Evolutionary conservation across 179 eudicot species (phyloP).

Genomic region (Spergularia azorica): DNA sequence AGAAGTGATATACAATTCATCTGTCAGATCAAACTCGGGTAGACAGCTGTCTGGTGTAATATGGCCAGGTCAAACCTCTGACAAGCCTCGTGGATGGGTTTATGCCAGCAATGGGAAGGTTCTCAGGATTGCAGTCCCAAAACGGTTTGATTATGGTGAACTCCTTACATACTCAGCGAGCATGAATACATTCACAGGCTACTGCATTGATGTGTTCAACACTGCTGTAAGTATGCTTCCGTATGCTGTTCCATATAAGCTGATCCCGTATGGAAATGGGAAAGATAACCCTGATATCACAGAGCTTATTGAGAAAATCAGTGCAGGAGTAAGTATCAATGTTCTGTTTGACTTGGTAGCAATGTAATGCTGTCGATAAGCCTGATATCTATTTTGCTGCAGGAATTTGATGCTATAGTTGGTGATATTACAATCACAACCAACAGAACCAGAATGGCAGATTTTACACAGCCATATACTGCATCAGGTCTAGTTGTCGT

Average conservation of each 20-base stretch:
- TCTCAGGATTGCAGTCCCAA: slow-evolving; percentile 68
- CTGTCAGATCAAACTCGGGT: slow-evolving; percentile 36
- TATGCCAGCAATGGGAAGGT: slow-evolving; percentile 59
- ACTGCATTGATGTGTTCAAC: slow-evolving; percentile 70
- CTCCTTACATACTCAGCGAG: slow-evolving; percentile 45
- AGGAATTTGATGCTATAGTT: slow-evolving; percentile 78
- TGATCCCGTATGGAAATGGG: slow-evolving; percentile 67
- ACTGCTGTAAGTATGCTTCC: slow-evolving; percentile 70
- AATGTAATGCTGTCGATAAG: too few species aligned
- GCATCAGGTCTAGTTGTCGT: slow-evolving; percentile 86
- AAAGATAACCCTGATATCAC: slow-evolving; percentile 52
- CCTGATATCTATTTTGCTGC: neutral
- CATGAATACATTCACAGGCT: slow-evolving; percentile 54
- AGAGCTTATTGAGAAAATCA: slow-evolving; percentile 55
- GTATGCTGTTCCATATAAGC: slow-evolving; percentile 61
- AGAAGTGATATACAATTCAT: slow-evolving; percentile 40
- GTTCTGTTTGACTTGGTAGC: neutral
- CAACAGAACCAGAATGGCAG: slow-evolving; percentile 56
- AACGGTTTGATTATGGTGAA: slow-evolving; percentile 59
- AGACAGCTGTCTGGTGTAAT: slow-evolving; percentile 43
- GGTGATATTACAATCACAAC: slow-evolving; percentile 82
- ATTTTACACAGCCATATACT: slow-evolving; percentile 77
- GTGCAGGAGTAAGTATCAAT: slow-evolving; percentile 55
- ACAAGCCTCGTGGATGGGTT: slow-evolving; percentile 85
- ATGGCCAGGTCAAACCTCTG: slow-evolving; percentile 71